phyloP scores from a whole-genome alignment of 352 stramenopile genomes.

The Pythium rishiriense region DNA sequence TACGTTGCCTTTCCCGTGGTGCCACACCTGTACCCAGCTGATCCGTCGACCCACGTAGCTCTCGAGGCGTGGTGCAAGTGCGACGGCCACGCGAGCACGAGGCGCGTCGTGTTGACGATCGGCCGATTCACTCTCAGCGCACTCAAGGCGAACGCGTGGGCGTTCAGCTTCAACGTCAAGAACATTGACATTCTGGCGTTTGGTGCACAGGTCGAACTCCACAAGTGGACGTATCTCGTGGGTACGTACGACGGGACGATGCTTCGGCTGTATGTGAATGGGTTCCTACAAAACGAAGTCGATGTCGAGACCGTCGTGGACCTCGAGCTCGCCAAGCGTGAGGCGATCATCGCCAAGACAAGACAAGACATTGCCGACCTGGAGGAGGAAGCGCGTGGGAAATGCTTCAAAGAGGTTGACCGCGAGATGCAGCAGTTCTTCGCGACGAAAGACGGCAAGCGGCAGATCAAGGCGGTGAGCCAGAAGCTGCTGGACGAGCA shows the following conservation, averaged over 20 bases:
- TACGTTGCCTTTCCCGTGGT: conserved; percentile 61
- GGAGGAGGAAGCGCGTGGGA: conserved; percentile 71
- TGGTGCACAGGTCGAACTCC: conserved; percentile 48
- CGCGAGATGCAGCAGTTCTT: conserved; percentile 65
- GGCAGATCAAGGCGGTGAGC: conserved; percentile 55
- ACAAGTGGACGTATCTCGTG: conserved; percentile 87
- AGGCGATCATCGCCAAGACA: conserved; percentile 69
- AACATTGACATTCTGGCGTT: conserved; percentile 75
- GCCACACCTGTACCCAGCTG: conserved; percentile 38
- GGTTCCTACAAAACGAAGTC: conserved; percentile 65
- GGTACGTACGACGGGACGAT: conserved; percentile 89
- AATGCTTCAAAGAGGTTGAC: conserved; percentile 78
- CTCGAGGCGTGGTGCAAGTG: conserved; percentile 83
- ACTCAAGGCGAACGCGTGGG: conserved; percentile 75
- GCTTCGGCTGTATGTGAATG: conserved; percentile 81
- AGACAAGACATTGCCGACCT: conserved; percentile 72
- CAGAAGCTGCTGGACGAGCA: conserved; percentile 82
- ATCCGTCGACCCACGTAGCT: conserved; percentile 42
- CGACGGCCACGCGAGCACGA: conserved; percentile 66
- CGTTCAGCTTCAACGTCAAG: conserved; percentile 76
- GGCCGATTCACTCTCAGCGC: conserved; percentile 76
- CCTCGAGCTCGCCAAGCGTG: conserved; percentile 58
- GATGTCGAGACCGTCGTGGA: conserved; percentile 76
- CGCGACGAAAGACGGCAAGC: conserved; percentile 67
- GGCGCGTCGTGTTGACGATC: conserved; percentile 66